A percentile compares a stretch with the other conserved stretches of the same genome.
phyloP scores from a whole-genome alignment of 371 early-diverging fungal genomes.

The Mucor saturninus region DNA sequence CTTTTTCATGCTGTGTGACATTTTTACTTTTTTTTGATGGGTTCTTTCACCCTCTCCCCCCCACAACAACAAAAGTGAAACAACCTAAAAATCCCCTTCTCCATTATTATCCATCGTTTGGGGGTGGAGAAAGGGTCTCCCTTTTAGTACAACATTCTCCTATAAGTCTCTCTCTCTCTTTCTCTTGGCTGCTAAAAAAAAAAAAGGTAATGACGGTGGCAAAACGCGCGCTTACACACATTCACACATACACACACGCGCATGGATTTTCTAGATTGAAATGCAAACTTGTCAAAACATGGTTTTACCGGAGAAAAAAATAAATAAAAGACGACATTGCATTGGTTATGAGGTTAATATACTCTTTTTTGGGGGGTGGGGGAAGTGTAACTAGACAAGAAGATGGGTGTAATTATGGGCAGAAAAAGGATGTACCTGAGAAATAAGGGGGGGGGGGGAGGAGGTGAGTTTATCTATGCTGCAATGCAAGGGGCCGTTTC shows the following conservation, averaged over 20 bases:
- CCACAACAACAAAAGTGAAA: neutral
- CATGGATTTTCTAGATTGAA: neutral
- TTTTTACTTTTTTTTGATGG: neutral
- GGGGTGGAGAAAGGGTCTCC: too few relatives aligned
- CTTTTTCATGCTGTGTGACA: neutral
- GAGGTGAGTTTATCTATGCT: neutral
- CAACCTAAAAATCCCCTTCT: neutral
- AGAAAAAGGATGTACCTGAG: slow-evolving; percentile 5
- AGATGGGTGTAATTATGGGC: neutral
- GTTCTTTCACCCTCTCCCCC: too few relatives aligned
- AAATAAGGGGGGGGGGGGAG: neutral
- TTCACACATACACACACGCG: too few relatives aligned
- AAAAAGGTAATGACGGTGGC: neutral
- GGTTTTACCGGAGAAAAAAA: slow-evolving; percentile 11
- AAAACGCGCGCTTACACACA: neutral
- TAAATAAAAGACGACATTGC: neutral
- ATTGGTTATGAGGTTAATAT: slow-evolving; percentile 12
- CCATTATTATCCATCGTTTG: too few relatives aligned
- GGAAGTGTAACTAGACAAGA: neutral
- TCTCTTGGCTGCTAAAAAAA: too few relatives aligned
- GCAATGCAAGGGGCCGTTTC: slow-evolving; percentile 24
- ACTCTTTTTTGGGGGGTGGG: neutral
- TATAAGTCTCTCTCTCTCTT: too few relatives aligned
- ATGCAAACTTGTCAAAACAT: slow-evolving; percentile 28
- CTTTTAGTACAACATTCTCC: too few relatives aligned